A percentile compares a stretch with the other conserved stretches of the same genome.
These are phyloP conservation scores for Jaltomata sinuosa DNA, from an alignment of 257 asterid species.

Conservation along the genomic window DNA sequence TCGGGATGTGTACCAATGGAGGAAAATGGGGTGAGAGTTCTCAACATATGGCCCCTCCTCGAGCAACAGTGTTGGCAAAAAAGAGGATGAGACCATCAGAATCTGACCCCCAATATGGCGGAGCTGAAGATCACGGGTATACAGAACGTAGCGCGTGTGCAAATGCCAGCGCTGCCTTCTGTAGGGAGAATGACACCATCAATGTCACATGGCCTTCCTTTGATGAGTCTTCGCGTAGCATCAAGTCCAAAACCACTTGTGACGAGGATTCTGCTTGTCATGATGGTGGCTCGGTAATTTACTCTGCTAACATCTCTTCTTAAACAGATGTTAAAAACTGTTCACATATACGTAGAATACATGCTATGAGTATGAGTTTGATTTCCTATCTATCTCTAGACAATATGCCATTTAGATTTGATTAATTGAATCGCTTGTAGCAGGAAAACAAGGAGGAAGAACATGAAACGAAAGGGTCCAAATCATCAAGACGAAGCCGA, in stretches of 20 bases:
- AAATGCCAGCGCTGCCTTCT: conserved; percentile 37
- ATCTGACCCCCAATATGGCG: conserved; percentile 12
- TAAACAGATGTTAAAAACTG: not conserved
- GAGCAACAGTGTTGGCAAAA: not conserved
- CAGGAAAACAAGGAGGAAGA: conserved; percentile 47
- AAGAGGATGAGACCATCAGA: conserved; percentile 27
- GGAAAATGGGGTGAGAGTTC: conserved; percentile 7
- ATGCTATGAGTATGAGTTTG: not conserved
- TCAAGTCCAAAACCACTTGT: conserved; percentile 27
- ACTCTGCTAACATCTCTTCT: not conserved
- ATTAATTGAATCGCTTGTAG: not conserved
- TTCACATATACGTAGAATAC: not conserved
- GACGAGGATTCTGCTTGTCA: conserved; percentile 51
- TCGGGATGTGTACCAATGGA: not conserved
- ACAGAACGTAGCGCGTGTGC: conserved; percentile 30
- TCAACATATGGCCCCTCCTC: not conserved
- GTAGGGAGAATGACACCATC: conserved; percentile 30
- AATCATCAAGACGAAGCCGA: conserved; percentile 40
- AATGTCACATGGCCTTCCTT: conserved; percentile 49
- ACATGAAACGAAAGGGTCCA: conserved; percentile 24
- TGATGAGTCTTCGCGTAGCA: conserved; percentile 33
- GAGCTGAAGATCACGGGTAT: not conserved
- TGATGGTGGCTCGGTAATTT: conserved; percentile 28
- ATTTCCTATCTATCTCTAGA: not conserved
- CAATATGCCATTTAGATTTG: not conserved